Conservation (phyloP, 2,329 filamentous ascomycete genomes). For the Botryotinia calthae region DNA sequence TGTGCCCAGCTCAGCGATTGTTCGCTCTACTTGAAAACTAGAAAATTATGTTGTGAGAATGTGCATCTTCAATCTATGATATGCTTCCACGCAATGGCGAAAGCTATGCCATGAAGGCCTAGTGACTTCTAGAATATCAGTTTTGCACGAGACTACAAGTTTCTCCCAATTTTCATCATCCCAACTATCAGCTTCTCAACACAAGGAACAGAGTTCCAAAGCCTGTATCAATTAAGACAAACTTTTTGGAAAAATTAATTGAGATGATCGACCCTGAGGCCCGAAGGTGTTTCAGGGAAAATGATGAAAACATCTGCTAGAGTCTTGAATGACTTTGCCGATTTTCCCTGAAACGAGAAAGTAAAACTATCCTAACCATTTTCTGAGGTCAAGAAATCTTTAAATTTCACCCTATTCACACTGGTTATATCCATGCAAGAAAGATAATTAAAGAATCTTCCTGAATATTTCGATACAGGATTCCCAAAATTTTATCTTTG, state of each 20-base stretch:
- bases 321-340: neutral
- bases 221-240: neutral
- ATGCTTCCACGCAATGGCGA: neutral
- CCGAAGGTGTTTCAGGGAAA: neutral
- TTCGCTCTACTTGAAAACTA: neutral
- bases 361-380: neutral
- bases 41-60: neutral
- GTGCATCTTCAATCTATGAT: neutral
- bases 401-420: neutral
- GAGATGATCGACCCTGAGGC: neutral
- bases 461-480: neutral
- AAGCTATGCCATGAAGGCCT: neutral
- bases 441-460: neutral
- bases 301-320: neutral
- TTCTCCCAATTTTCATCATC: neutral
- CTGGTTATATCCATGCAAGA: neutral
- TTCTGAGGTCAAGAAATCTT: neutral
- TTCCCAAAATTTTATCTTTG: neutral
- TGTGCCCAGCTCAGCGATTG: too few species aligned
- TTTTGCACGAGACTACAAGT: neutral
- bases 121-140: neutral
- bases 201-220: neutral
- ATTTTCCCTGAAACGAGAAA: neutral
- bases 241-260: rapidly evolving
- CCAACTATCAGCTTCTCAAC: too few species aligned